Percentiles rank a stretch among this genome's conserved stretches.
phyloP scores from a whole-genome alignment of 2,329 filamentous ascomycete genomes.

The Botrytis sinoallii region DNA sequence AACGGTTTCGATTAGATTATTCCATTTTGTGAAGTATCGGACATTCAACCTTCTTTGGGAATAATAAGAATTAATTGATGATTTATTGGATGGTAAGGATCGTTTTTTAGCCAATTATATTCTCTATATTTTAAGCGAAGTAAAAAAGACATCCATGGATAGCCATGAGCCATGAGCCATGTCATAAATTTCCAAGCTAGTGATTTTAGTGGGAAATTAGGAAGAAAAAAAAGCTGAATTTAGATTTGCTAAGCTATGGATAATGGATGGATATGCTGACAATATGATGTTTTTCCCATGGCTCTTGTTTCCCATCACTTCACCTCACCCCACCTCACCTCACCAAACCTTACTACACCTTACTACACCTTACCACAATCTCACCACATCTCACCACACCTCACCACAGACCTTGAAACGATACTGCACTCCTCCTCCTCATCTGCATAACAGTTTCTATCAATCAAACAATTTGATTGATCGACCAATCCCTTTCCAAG shows the following conservation, averaged over 20 bases:
- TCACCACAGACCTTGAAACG: background rate
- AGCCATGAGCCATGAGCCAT: background rate
- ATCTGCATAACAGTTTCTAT: background rate
- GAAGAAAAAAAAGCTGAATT: background rate
- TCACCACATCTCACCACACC: background rate
- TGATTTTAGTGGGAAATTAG: background rate
- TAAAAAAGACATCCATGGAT: background rate
- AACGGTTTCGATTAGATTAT: background rate
- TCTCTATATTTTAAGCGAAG: background rate
- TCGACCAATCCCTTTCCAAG: background rate
- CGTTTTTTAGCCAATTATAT: background rate
- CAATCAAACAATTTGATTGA: background rate
- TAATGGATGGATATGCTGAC: background rate
- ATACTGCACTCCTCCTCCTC: background rate
- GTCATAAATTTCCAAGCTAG: background rate
- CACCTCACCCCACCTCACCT: too few relatives aligned
- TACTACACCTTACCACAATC: background rate
- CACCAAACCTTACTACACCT: background rate
- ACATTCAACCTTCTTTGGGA: conserved; percentile 2
- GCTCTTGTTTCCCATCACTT: background rate
- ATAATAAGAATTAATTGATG: background rate
- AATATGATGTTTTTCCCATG: background rate
- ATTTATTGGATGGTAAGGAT: background rate
- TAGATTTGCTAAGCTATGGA: background rate
- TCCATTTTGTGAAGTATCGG: background rate